These are phyloP conservation scores for Spergularia marina DNA, from an alignment of 148 eudicot species.

Conservation along the genomic window DNA sequence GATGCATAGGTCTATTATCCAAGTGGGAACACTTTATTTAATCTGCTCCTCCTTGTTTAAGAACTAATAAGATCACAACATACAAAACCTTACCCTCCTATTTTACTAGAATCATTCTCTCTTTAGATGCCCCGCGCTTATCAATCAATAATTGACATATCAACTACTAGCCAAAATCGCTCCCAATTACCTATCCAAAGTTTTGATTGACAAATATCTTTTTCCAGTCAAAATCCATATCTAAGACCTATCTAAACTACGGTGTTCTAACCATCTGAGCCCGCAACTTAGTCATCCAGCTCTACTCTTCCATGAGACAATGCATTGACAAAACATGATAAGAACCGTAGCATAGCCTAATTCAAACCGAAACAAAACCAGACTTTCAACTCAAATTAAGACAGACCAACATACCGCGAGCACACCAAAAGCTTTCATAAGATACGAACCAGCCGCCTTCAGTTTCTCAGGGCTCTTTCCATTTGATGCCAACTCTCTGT, in stretches of 20 bases:
- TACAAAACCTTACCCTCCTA: not conserved
- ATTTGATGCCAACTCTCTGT: conserved; percentile 77
- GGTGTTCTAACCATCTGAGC: not conserved
- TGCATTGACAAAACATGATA: not conserved
- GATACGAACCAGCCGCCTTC: conserved; percentile 98
- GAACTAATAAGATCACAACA: not conserved
- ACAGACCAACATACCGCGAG: conserved; percentile 63
- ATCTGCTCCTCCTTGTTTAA: not conserved
- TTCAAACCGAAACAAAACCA: not conserved
- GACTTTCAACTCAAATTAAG: not conserved
- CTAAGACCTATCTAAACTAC: not conserved
- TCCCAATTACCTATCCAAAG: not conserved
- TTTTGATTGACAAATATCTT: not conserved
- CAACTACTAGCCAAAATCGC: not conserved
- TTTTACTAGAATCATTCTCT: not conserved
- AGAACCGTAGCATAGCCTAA: not conserved
- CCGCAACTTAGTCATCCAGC: not conserved
- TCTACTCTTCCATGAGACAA: not conserved
- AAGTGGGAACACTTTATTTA: not conserved
- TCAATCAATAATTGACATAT: not conserved
- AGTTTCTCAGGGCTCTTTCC: conserved; percentile 90
- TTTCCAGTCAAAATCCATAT: not conserved
- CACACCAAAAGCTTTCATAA: conserved; percentile 96
- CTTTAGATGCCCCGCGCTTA: not conserved
- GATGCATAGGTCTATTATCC: too few relatives aligned